Evolutionary conservation across 2,329 filamentous ascomycete species (phyloP).

Genomic region (Fusarium chuoi): DNA sequence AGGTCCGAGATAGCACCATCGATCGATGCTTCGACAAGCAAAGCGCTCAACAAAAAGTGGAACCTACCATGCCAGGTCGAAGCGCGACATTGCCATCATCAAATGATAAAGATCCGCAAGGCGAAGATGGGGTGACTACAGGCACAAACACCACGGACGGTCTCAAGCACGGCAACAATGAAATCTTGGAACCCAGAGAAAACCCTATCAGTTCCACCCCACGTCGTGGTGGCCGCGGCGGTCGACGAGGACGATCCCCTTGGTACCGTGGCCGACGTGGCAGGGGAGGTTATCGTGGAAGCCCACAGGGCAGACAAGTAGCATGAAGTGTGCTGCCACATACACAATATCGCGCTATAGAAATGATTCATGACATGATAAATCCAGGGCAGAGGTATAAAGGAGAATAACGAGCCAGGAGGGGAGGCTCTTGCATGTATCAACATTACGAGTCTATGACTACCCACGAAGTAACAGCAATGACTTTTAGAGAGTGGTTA

Average conservation of each 20-base stretch:
- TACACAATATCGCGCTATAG: background rate
- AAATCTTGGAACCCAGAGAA: slow-evolving; percentile 6
- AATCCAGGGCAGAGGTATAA: background rate
- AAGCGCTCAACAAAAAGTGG: background rate
- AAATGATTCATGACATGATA: background rate
- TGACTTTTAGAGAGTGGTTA: background rate
- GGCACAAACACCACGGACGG: background rate
- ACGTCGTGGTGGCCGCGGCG: slow-evolving; percentile 35
- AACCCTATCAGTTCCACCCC: slow-evolving; percentile 2
- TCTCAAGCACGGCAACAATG: slow-evolving; percentile 13
- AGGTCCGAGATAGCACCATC: background rate
- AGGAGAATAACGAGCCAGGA: background rate
- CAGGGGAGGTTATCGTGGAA: slow-evolving; percentile 32
- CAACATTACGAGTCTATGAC: background rate
- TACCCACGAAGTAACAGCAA: background rate
- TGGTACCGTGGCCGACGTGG: slow-evolving; percentile 45
- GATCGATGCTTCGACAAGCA: background rate
- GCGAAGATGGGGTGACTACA: background rate
- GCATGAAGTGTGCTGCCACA: slow-evolving; percentile 1
- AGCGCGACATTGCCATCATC: background rate
- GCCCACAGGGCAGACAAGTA: background rate
- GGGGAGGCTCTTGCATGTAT: background rate
- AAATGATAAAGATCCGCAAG: background rate
- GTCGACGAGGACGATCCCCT: slow-evolving; percentile 41
- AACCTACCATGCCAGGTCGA: background rate